A percentile compares a stretch with the other conserved stretches of the same genome.
These are phyloP conservation scores for Termitomyces sp. DNA, from an alignment of 768 basidiomycete genomes.

Conservation along the genomic window DNA sequence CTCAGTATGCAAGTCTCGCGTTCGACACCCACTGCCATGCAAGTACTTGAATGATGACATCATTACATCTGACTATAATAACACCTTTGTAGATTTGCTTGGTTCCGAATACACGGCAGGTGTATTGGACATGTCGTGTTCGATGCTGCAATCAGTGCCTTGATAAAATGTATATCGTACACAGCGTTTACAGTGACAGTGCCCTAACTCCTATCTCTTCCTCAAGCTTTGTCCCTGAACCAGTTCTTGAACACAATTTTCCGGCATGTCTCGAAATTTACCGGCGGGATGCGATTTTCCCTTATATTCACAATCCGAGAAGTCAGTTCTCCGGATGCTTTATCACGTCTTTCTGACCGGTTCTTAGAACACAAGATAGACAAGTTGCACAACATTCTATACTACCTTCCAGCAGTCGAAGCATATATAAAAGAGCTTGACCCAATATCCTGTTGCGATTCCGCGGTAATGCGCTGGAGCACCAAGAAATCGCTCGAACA, in stretches of 20 bases:
- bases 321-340: slow-evolving; percentile 13
- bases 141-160: slow-evolving; percentile 32
- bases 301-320: slow-evolving; percentile 16
- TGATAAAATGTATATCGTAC: slow-evolving; percentile 20
- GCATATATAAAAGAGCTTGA: slow-evolving; percentile 23
- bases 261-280: slow-evolving; percentile 19
- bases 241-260: slow-evolving; percentile 18
- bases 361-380: slow-evolving; percentile 9
- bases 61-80: neutral
- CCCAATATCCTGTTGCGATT: slow-evolving; percentile 8
- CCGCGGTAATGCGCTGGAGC: slow-evolving; percentile 21
- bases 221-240: slow-evolving; percentile 24
- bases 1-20: slow-evolving; percentile 27
- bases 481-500: slow-evolving; percentile 21
- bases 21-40: slow-evolving; percentile 23
- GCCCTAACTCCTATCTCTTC: neutral
- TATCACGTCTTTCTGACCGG: neutral
- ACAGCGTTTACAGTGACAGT: neutral
- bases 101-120: slow-evolving; percentile 20
- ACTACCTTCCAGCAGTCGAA: slow-evolving; percentile 18
- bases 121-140: slow-evolving; percentile 31
- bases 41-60: neutral
- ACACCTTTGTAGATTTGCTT: slow-evolving; percentile 25
- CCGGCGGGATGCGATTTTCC: slow-evolving; percentile 25
- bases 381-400: slow-evolving; percentile 17